Evolutionary conservation across 441 rosid species (phyloP).

Genomic region (Aleurites moluccanus): DNA sequence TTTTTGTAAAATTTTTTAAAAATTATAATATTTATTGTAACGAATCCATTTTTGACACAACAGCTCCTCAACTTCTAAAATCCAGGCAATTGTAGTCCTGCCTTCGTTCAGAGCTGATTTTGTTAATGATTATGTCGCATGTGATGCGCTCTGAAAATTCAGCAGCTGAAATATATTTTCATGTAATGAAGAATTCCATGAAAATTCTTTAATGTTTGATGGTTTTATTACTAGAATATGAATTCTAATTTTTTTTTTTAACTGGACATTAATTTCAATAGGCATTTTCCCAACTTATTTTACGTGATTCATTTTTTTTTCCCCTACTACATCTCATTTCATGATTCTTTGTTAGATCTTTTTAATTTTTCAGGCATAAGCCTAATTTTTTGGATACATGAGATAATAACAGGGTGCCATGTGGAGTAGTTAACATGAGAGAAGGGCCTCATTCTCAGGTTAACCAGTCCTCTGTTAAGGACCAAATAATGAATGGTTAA

Average conservation of each 20-base stretch:
- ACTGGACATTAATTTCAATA: no score
- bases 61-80: no score
- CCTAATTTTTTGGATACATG: background rate
- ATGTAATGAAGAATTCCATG: background rate
- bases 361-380: background rate
- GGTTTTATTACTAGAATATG: no score
- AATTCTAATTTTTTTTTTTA: no score
- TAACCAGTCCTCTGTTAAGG: slow-evolving; percentile 15
- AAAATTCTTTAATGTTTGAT: no score
- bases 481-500: slow-evolving; percentile 20
- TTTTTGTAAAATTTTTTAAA: no score
- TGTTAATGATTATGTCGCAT: background rate
- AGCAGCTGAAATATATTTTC: background rate
- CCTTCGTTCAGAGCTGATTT: background rate
- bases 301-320: background rate
- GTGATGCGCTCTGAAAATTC: background rate
- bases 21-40: no score
- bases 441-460: slow-evolving; percentile 28
- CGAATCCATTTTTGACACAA: no score
- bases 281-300: background rate
- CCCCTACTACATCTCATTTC: no score
- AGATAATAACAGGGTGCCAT: slow-evolving; percentile 13
- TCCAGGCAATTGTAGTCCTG: background rate
- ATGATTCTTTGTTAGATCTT: background rate
- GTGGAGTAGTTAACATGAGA: slow-evolving; percentile 23